phyloP scores from a whole-genome alignment of 1,284 basidiomycete species.

The Malassezia furfur region DNA sequence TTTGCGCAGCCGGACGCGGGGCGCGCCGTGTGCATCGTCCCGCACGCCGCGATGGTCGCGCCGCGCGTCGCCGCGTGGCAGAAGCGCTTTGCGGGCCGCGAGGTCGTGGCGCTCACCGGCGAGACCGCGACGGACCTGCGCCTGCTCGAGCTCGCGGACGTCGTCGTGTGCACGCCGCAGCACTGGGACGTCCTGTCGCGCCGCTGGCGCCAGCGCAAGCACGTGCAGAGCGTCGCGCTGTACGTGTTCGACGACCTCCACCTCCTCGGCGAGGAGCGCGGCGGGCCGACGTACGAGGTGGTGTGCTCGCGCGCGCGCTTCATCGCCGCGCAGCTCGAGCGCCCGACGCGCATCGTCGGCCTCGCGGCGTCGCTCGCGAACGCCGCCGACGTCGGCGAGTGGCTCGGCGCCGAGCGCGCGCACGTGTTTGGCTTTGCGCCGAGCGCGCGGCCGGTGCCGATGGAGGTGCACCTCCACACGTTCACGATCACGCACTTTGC shows the following conservation, averaged over 20 bases:
- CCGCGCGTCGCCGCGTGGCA: constrained; percentile 79
- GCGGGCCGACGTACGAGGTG: constrained; percentile 92
- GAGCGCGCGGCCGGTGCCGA: constrained; percentile 81
- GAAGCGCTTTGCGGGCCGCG: constrained; percentile 82
- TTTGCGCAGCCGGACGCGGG: constrained; percentile 69
- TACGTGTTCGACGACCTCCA: constrained; percentile 94
- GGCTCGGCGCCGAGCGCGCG: constrained; percentile 82
- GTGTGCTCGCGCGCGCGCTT: constrained; percentile 88
- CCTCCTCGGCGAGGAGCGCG: constrained; percentile 72
- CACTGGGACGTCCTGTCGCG: constrained; percentile 96
- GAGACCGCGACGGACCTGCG: constrained; percentile 89
- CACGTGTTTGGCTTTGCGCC: constrained; percentile 97
- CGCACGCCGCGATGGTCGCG: constrained; percentile 94
- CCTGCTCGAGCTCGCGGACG: constrained; percentile 63
- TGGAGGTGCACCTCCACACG: constrained; percentile 93
- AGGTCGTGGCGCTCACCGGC: constrained; percentile 82
- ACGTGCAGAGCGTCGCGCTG: constrained; percentile 83
- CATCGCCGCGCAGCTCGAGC: constrained; percentile 85
- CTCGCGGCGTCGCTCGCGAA: constrained; percentile 93
- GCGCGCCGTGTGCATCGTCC: constrained; percentile 90
- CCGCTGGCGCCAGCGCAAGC: constrained; percentile 91
- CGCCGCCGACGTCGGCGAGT: constrained; percentile 87
- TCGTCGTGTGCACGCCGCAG: constrained; percentile 79
- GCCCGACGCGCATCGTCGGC: constrained; percentile 82
- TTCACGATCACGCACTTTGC: constrained; percentile 96